Percentiles rank a stretch among this genome's conserved stretches.
Evolutionary conservation across 2,329 filamentous ascomycete genomes (phyloP).

Genomic region (Pestalotiopsis sp.): DNA sequence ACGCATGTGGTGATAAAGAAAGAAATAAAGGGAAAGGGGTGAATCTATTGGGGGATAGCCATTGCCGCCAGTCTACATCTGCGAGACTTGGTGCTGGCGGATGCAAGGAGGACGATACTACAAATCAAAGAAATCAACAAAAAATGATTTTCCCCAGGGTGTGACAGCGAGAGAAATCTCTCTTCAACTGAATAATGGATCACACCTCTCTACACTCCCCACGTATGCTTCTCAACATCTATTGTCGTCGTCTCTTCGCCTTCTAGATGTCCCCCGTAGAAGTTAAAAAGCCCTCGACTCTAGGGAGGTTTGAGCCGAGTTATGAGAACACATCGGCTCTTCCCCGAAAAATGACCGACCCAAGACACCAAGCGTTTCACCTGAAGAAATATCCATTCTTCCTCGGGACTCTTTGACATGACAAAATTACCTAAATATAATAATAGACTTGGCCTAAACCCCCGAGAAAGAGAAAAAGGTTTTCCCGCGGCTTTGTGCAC

Average conservation of each 20-base stretch:
- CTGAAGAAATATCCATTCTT: background rate
- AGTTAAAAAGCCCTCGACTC: background rate
- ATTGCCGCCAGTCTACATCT: conserved; percentile 5
- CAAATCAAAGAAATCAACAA: background rate
- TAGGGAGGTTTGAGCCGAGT: background rate
- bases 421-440: background rate
- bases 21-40: background rate
- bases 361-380: background rate
- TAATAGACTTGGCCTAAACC: background rate
- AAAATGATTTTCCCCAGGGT: too few species aligned
- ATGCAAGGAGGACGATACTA: background rate
- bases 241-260: background rate
- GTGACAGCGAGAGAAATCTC: too few species aligned
- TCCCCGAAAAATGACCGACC: background rate
- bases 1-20: background rate
- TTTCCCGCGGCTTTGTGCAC: background rate
- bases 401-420: background rate
- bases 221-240: too few species aligned
- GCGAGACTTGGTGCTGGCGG: conserved; percentile 3
- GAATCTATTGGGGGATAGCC: background rate
- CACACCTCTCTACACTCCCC: too few species aligned
- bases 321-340: background rate
- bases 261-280: background rate
- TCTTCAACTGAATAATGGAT: too few species aligned
- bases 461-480: background rate